These are phyloP conservation scores for Camelina sativa DNA, from an alignment of 345 rosid genomes.

Conservation along the genomic window DNA sequence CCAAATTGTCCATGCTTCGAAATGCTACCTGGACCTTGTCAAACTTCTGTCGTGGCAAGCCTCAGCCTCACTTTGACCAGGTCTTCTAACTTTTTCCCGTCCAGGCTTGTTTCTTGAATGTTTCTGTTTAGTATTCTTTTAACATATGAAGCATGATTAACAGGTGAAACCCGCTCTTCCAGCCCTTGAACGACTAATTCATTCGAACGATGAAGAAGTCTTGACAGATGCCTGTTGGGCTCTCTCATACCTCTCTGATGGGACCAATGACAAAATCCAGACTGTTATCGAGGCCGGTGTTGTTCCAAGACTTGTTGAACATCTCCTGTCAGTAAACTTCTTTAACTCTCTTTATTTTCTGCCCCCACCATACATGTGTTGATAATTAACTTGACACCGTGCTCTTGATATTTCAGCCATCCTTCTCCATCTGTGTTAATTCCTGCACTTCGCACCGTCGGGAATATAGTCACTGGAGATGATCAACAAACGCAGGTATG, in stretches of 20 bases:
- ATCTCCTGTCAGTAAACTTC: slow-evolving; percentile 61
- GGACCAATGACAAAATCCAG: slow-evolving; percentile 90
- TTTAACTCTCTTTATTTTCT: background rate
- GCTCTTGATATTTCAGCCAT: slow-evolving; percentile 52
- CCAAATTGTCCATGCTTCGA: slow-evolving; percentile 93
- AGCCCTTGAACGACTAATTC: slow-evolving; percentile 68
- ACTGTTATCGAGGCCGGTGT: slow-evolving; percentile 82
- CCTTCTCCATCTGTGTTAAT: slow-evolving; percentile 86
- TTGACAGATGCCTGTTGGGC: slow-evolving; percentile 99
- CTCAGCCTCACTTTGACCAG: slow-evolving; percentile 91
- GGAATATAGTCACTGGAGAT: slow-evolving; percentile 95
- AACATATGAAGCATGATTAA: slow-evolving; percentile 28
- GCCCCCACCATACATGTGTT: background rate
- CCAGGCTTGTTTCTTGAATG: background rate
- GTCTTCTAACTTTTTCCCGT: slow-evolving; percentile 40
- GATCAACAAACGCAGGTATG: slow-evolving; percentile 79
- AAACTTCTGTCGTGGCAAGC: slow-evolving; percentile 94
- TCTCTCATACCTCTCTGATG: slow-evolving; percentile 93
- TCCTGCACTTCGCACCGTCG: slow-evolving; percentile 91
- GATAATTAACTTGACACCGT: slow-evolving; percentile 7
- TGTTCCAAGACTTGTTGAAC: slow-evolving; percentile 78
- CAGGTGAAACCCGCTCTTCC: slow-evolving; percentile 89
- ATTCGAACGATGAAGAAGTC: slow-evolving; percentile 90
- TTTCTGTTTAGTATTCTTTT: background rate
- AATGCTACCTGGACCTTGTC: slow-evolving; percentile 99